Evolutionary conservation across 176 grass and related monocot species (phyloP).

Genomic region (Raddia distichophylla): DNA sequence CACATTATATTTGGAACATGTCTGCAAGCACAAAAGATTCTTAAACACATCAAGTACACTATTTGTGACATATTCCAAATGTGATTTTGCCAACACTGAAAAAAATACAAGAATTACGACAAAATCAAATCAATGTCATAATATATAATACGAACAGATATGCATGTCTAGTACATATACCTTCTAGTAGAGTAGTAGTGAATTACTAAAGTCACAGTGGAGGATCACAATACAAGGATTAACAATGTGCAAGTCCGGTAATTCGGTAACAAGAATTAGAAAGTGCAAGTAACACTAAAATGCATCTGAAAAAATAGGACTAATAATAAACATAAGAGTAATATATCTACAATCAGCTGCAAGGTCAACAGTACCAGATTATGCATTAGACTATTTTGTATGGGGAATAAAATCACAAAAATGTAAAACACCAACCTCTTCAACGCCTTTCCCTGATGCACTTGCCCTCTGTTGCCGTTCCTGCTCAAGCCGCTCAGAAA

Average conservation of each 20-base stretch:
- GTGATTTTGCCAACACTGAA: neutral
- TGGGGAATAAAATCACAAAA: constrained; percentile 19
- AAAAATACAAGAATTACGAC: neutral
- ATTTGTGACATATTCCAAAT: neutral
- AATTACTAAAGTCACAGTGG: constrained; percentile 1
- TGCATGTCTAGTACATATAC: neutral
- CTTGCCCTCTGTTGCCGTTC: constrained; percentile 72
- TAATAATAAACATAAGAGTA: neutral
- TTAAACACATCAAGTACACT: neutral
- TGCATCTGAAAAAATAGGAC: neutral
- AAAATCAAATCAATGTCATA: neutral
- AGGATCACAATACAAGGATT: constrained; percentile 13
- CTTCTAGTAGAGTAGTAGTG: neutral
- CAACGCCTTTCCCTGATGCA: constrained; percentile 55
- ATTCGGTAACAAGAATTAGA: neutral
- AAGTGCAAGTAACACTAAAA: constrained; percentile 4
- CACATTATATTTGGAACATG: too few relatives aligned
- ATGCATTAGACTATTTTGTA: constrained; percentile 12
- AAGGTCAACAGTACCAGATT: neutral
- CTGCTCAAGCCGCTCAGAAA: constrained; percentile 65
- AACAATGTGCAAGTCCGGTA: neutral
- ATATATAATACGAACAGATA: constrained; percentile 13
- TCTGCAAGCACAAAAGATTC: neutral
- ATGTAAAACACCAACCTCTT: constrained; percentile 64
- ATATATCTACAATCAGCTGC: neutral